Evolutionary conservation across 441 rosid species (phyloP).

Genomic region (Eutrema salsugineum): DNA sequence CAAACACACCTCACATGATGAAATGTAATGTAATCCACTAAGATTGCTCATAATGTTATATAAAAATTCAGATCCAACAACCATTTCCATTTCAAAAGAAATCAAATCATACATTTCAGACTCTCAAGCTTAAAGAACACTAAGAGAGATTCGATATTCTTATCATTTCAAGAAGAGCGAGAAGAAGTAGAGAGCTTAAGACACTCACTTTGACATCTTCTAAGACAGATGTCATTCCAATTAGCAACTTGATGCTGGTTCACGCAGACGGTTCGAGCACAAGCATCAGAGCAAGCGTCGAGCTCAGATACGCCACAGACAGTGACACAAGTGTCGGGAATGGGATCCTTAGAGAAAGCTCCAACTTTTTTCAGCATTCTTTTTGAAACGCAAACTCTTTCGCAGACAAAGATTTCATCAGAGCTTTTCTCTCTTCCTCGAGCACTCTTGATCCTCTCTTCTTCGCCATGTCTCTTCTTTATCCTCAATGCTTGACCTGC

Average conservation of each 20-base stretch:
- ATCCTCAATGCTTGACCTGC: conserved; percentile 54
- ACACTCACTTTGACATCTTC: conserved; percentile 64
- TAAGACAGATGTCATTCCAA: conserved; percentile 63
- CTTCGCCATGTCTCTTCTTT: conserved; percentile 44
- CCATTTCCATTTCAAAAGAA: conserved; percentile 14
- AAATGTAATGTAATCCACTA: conserved; percentile 6
- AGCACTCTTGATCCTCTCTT: conserved; percentile 55
- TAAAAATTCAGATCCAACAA: background rate
- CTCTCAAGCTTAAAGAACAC: background rate
- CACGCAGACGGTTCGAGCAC: conserved; percentile 60
- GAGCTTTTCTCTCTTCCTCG: conserved; percentile 58
- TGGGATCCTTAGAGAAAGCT: conserved; percentile 63
- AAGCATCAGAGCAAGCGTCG: conserved; percentile 68
- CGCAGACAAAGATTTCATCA: conserved; percentile 57
- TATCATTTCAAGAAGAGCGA: conserved; percentile 20
- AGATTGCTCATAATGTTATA: background rate
- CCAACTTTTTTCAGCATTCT: conserved; percentile 63
- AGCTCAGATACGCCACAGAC: conserved; percentile 65
- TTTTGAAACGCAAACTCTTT: conserved; percentile 66
- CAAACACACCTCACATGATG: conserved; percentile 25
- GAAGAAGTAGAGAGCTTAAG: conserved; percentile 39
- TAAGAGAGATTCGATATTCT: background rate
- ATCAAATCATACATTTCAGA: background rate
- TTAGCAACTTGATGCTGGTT: conserved; percentile 64
- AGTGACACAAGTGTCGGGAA: conserved; percentile 57